These are phyloP conservation scores for Ogataea trehaloabstinens DNA, from an alignment of 805 yeast species.

Conservation along the genomic window DNA sequence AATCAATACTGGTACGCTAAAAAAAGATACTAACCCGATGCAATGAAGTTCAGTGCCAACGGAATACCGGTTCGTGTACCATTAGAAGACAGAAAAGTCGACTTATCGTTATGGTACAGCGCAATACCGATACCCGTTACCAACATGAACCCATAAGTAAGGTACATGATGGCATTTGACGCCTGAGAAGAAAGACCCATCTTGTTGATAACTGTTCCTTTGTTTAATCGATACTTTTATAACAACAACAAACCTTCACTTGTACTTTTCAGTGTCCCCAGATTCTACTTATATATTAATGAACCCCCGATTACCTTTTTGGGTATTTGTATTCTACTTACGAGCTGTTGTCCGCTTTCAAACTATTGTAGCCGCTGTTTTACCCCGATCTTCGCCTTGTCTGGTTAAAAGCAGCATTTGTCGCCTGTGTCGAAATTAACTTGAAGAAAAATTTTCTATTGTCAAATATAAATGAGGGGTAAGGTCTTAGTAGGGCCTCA, in stretches of 20 bases:
- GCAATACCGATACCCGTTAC: slow-evolving; percentile 59
- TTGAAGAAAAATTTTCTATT: neutral
- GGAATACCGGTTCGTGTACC: slow-evolving; percentile 80
- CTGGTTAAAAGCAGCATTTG: neutral
- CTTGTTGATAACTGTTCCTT: too few relatives aligned
- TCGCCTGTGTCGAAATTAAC: slow-evolving; percentile 2
- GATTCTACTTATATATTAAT: neutral
- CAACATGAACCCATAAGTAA: slow-evolving; percentile 55
- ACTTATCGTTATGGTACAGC: slow-evolving; percentile 47
- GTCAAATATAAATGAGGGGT: neutral
- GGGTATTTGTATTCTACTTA: neutral
- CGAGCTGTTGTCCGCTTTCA: neutral
- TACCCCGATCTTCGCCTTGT: neutral
- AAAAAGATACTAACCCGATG: slow-evolving; percentile 66
- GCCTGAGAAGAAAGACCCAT: slow-evolving; percentile 42
- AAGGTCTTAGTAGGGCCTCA: neutral
- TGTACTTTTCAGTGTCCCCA: too few relatives aligned
- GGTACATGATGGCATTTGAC: slow-evolving; percentile 62
- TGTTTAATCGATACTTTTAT: too few relatives aligned
- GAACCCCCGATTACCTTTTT: neutral
- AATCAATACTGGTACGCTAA: neutral
- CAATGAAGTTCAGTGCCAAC: slow-evolving; percentile 82
- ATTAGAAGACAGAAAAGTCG: slow-evolving; percentile 70
- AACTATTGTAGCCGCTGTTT: neutral
- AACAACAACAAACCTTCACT: too few relatives aligned